A percentile compares a stretch with the other conserved stretches of the same genome.
These are phyloP conservation scores for Mortierella sp. DNA, from an alignment of 371 early-diverging fungal genomes.

Conservation along the genomic window DNA sequence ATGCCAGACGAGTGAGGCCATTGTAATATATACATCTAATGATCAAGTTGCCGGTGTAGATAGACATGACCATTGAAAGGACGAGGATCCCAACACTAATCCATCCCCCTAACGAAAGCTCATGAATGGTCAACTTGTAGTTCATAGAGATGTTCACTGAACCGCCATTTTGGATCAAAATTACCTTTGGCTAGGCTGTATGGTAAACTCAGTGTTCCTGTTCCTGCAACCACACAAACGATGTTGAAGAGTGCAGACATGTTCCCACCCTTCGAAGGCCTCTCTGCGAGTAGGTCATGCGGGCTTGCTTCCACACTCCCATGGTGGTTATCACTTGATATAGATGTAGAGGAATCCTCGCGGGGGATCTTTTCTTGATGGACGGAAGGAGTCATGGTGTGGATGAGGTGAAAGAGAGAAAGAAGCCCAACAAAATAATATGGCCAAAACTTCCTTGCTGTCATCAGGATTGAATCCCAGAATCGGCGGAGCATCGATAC, in stretches of 20 bases:
- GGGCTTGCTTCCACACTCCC: neutral
- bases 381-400: constrained; percentile 17
- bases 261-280: constrained; percentile 43
- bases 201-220: constrained; percentile 88
- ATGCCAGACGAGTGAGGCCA: constrained; percentile 59
- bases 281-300: constrained; percentile 40
- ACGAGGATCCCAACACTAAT: constrained; percentile 76
- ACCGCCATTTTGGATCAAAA: too few species aligned
- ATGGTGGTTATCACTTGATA: constrained; percentile 26
- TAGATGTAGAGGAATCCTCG: constrained; percentile 13
- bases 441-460: too few species aligned
- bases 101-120: constrained; percentile 75
- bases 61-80: constrained; percentile 76
- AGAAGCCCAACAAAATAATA: constrained; percentile 1
- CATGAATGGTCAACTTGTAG: too few species aligned
- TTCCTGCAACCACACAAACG: constrained; percentile 88
- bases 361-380: constrained; percentile 8
- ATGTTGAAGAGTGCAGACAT: constrained; percentile 68
- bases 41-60: constrained; percentile 76
- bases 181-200: constrained; percentile 72
- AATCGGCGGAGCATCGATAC: neutral
- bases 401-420: neutral
- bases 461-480: constrained; percentile 27
- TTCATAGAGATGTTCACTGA: too few species aligned
- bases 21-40: constrained; percentile 77